Evolutionary conservation across 1,139 yeast species (phyloP).

Genomic region (Debaryomyces udenii): DNA sequence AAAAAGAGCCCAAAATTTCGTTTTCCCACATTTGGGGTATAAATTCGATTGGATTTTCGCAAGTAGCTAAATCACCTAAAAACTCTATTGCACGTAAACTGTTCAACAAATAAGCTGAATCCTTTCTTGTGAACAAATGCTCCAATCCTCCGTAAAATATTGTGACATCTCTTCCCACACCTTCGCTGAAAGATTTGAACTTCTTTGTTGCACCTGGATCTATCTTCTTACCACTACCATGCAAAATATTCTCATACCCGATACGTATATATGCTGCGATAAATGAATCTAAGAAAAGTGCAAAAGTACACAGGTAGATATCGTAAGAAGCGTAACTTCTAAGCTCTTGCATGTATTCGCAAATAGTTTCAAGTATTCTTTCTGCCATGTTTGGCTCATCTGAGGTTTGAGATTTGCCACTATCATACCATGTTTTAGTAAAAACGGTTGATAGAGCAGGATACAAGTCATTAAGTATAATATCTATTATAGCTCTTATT

Average conservation of each 20-base stretch:
- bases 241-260: conserved; percentile 49
- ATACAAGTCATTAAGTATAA: conserved; percentile 69
- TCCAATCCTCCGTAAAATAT: conserved; percentile 64
- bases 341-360: conserved; percentile 72
- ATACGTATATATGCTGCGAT: conserved; percentile 49
- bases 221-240: conserved; percentile 57
- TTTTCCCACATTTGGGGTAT: conserved; percentile 62
- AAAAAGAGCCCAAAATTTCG: conserved; percentile 57
- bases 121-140: conserved; percentile 50
- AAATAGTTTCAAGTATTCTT: conserved; percentile 70
- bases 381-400: conserved; percentile 50
- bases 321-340: conserved; percentile 51
- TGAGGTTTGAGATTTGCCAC: conserved; percentile 34
- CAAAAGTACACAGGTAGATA: conserved; percentile 48
- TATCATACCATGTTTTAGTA: conserved; percentile 50
- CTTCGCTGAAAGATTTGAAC: conserved; percentile 44
- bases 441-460: conserved; percentile 47
- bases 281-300: conserved; percentile 44
- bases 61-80: conserved; percentile 67
- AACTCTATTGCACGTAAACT: conserved; percentile 62
- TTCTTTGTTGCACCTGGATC: conserved; percentile 57
- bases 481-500: conserved; percentile 61
- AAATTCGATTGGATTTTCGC: conserved; percentile 50
- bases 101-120: conserved; percentile 57
- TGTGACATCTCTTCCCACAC: conserved; percentile 62